Base-by-base conservation (phyloP, 805 yeast species). In the Lipomyces sp. region DNA sequence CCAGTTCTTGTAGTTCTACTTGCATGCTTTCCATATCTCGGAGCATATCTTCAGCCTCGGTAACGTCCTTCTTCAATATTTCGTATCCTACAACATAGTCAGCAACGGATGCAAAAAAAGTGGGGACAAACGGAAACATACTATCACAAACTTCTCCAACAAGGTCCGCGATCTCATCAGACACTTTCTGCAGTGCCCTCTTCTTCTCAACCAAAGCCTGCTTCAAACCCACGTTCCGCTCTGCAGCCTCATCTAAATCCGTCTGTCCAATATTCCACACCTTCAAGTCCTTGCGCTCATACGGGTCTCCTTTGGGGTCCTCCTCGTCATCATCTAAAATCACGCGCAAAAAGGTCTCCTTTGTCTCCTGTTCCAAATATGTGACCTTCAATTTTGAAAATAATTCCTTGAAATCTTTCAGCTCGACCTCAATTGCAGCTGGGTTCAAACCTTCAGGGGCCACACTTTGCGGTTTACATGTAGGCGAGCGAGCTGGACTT, bases 351-450 rank as follows among this genome's bases (percentile, higher is more conserved):
- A 89, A 89, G 75, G 85, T 83, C 69, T 88, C 90, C 68, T 89
- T 84, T 3, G 92, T 83, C 69, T 88, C 92, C 72, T 88, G 90
- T 74, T 89, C 94, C 53, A 88, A 75, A 73, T 86, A 89, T 64
- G 87, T 83, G 68, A 87, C 87, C 71, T 87, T 86, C 53, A 88
- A 78, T 65, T 87, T 82, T 18, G 84, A 82, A 65, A 84, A 84
- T 33, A 82, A 73, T 68, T 81, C 81, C 65, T 80, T 62, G 61
- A 59, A 69, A 24, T 70, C 70, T 32, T 70, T 79, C 79, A 67
- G 61, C 39, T 69, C 72, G 42, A 42, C 48, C 51, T 66, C 64
- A 8, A 69, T 60, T 18, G 76, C 75, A 59, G 68, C 73, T 6
- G 79, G 79, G 61, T 77, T 60, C 30, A 59, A 42, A 15, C 64